These are phyloP conservation scores for Teratosphaeria zuluensis DNA, from an alignment of 2,329 filamentous ascomycete species.

Conservation along the genomic window DNA sequence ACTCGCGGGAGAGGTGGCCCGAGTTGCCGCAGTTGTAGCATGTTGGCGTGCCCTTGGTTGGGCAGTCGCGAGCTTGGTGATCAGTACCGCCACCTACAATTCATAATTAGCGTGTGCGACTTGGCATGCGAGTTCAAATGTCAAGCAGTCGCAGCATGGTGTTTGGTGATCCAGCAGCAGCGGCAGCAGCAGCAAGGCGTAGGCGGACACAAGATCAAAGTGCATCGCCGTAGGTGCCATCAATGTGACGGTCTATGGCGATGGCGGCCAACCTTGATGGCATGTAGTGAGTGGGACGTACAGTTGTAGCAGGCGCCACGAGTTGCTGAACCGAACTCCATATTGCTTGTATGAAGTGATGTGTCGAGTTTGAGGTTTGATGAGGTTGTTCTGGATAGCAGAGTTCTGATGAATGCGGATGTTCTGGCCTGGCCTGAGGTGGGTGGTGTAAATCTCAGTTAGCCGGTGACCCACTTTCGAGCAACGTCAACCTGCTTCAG, in stretches of 20 bases:
- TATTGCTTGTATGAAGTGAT: conserved; percentile 15
- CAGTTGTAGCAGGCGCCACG: conserved; percentile 50
- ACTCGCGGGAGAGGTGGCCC: conserved; percentile 63
- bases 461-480: not conserved
- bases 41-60: conserved; percentile 35
- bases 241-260: not conserved
- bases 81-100: conserved; percentile 37
- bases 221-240: not conserved
- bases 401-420: not conserved
- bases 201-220: not conserved
- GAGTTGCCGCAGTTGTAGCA: conserved; percentile 39
- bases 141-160: not conserved
- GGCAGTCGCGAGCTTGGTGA: conserved; percentile 43
- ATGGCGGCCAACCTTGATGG: not conserved
- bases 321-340: conserved; percentile 39
- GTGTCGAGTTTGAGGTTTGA: conserved; percentile 1
- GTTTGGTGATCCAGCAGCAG: not conserved
- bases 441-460: not conserved
- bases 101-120: conserved; percentile 7
- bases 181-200: not conserved
- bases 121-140: not conserved
- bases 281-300: conserved; percentile 28
- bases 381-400: not conserved
- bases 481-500: not conserved
- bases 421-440: not conserved